phyloP scores from a whole-genome alignment of 2,329 filamentous ascomycete species.

The Calonectria henricotiae region DNA sequence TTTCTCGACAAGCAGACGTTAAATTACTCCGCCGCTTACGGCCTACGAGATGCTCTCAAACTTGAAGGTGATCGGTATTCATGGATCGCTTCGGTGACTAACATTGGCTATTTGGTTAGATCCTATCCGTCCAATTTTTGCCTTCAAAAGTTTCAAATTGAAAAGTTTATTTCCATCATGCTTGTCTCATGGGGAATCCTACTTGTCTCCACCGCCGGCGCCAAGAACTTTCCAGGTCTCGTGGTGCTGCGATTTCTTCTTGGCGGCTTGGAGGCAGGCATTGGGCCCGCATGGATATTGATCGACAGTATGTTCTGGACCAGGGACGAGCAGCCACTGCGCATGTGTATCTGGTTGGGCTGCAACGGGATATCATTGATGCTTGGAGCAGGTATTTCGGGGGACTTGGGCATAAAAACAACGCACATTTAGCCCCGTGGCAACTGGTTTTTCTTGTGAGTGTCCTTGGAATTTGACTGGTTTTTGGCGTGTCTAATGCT shows the following conservation, averaged over 20 bases:
- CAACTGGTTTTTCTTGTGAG: conserved; percentile 23
- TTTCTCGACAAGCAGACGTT: conserved; percentile 17
- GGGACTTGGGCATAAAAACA: conserved; percentile 24
- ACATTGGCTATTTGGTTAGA: conserved; percentile 9
- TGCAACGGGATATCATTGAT: conserved; percentile 30
- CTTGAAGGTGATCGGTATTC: conserved; percentile 6
- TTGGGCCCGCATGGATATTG: conserved; percentile 14
- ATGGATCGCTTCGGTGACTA: conserved; percentile 16
- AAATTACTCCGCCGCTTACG: conserved; percentile 11
- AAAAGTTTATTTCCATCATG: conserved; percentile 14
- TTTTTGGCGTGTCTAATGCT: neutral
- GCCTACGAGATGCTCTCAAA: neutral
- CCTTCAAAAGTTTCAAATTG: conserved; percentile 10
- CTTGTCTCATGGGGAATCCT: conserved; percentile 5
- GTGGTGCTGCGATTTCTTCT: conserved; percentile 15
- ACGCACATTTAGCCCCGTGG: conserved; percentile 17
- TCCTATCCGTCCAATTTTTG: conserved; percentile 5
- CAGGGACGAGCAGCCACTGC: conserved; percentile 14
- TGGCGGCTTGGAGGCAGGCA: neutral
- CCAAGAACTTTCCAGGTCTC: conserved; percentile 17
- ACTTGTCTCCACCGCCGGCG: neutral
- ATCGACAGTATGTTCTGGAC: conserved; percentile 21
- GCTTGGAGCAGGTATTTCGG: conserved; percentile 27
- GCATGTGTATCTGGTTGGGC: conserved; percentile 28
- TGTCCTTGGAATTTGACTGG: neutral